Evolutionary conservation across 73 alveolate genomes (phyloP), one percentile per base, ranked within the genome.

Genomic region (Blepharisma stoltei): DNA sequence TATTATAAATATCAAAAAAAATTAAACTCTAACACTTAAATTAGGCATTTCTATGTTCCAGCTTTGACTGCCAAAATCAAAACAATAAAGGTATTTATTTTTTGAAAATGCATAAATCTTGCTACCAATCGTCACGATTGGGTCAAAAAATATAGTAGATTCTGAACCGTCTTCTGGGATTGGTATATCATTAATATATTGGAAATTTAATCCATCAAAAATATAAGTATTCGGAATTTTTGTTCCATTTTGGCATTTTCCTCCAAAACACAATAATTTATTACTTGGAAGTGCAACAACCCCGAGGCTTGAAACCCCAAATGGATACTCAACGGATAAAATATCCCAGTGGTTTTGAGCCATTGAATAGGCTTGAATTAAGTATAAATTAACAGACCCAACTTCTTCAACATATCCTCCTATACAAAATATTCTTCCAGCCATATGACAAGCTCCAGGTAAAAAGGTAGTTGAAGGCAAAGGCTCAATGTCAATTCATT

Each of bases 381-480:
- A 25, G 46, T 60, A 60, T 9, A 60, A 25, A 20, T 14, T 60
- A n/a, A 38, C 23, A 8, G 73, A n/a, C 45, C 73, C 73, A 14
- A 14, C 73, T 60, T 60, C 73, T 18, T 60, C 48, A 0, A 38
- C 73, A 5, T 38, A 60, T 60, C 73, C 73, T 60, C 73, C 73
- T 38, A 60, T 60, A 5, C 73, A 60, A 60, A 14, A 60, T 1
- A 60, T 60, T 60, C 23, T 60, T 20, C 73, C 73, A 4, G 14
- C 5, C 14, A 25, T 25, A 60, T 20, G 46, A 1, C 73, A n/a
- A 60, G 46, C 14, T 25, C 73, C 73, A 20, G 73, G 73, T 60
- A 60, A 25, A 25, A 60, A 60, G 14, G 73, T 60, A 60, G 18
- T 8, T 14, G 11, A 60, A 14, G 73, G 73, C 73, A 60, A 14